These are phyloP conservation scores for Luffa aegyptiaca DNA, from an alignment of 306 rosid genomes.

Conservation along the genomic window DNA sequence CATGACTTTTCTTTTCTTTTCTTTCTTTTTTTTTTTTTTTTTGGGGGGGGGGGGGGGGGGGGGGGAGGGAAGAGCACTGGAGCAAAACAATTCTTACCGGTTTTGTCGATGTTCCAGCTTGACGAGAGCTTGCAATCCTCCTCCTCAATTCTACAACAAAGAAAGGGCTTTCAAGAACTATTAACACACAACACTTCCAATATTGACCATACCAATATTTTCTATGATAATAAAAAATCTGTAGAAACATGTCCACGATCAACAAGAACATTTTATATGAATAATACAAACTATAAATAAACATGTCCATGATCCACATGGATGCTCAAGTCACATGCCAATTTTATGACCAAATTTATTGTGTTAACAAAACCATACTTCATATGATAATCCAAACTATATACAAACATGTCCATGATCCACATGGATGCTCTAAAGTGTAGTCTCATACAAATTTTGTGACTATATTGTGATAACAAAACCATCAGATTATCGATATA, in stretches of 20 bases:
- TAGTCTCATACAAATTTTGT: background rate
- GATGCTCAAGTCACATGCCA: background rate
- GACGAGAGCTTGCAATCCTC: conserved; percentile 43
- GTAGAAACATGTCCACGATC: background rate
- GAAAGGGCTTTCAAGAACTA: conserved; percentile 10
- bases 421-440: background rate
- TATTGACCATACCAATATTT: background rate
- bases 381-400: background rate
- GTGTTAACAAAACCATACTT: background rate
- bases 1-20: no score
- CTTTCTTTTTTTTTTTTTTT: no score
- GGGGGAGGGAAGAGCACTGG: no score
- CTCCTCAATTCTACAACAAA: conserved; percentile 56
- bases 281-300: background rate
- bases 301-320: background rate
- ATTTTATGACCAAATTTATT: background rate
- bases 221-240: background rate
- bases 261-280: background rate
- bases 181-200: background rate
- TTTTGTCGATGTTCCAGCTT: conserved; percentile 41
- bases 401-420: background rate
- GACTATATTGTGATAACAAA: background rate
- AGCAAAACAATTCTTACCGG: conserved; percentile 32
- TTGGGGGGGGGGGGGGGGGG: no score
- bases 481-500: background rate